Conservation (phyloP, 257 asterid genomes). For the Solanum habrochaites region DNA sequence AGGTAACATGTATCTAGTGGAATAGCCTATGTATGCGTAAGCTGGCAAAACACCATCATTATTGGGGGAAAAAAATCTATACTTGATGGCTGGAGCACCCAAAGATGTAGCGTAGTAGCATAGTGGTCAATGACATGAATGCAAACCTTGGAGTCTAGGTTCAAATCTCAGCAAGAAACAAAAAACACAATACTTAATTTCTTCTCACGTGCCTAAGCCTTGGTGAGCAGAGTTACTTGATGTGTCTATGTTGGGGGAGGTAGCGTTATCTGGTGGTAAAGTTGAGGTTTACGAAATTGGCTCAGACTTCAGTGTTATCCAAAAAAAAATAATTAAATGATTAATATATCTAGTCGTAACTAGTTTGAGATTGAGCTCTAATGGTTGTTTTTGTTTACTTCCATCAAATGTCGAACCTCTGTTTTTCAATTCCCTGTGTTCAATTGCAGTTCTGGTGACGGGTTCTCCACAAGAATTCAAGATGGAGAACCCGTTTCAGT, state of each 20-base stretch:
- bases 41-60: not conserved
- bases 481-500: constrained; percentile 26
- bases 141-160: not conserved
- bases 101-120: not conserved
- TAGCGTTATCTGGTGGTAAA: not conserved
- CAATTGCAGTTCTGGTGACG: not conserved
- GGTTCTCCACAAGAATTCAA: constrained; percentile 7
- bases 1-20: not conserved
- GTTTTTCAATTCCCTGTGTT: not conserved
- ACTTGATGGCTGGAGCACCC: not conserved
- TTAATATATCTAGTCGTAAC: not conserved
- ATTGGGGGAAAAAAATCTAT: not conserved
- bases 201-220: not conserved
- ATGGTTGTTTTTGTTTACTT: not conserved
- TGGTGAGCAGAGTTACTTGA: not conserved
- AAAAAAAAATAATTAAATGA: not conserved
- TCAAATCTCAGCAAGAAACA: not conserved
- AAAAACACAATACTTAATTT: not conserved
- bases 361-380: not conserved
- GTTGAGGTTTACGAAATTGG: not conserved
- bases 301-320: too few relatives aligned
- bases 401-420: not conserved
- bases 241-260: not conserved
- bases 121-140: not conserved
- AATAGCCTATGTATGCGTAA: not conserved